Conservation (phyloP, 2,329 filamentous ascomycete genomes). For the Corinectria fuckeliana region DNA sequence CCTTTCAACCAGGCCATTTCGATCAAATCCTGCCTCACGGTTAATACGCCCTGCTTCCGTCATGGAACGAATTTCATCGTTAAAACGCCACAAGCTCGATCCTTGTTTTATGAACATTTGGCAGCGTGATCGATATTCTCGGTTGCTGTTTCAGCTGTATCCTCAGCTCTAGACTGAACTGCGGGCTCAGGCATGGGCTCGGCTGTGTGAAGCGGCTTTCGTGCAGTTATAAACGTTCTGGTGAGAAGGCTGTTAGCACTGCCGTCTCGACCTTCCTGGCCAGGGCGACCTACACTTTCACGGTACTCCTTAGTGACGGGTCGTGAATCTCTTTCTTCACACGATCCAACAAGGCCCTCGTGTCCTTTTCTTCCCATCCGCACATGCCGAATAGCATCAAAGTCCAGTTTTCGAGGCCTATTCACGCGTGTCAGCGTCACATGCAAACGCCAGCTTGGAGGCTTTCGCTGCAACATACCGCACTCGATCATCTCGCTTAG, state of each 20-base stretch:
- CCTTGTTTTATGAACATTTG: neutral
- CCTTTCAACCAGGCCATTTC: neutral
- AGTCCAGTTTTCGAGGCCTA: slow-evolving; percentile 41
- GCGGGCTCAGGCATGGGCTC: neutral
- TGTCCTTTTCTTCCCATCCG: slow-evolving; percentile 43
- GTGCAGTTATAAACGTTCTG: slow-evolving; percentile 44
- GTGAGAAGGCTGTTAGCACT: neutral
- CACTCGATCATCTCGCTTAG: slow-evolving; percentile 46
- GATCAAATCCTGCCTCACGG: neutral
- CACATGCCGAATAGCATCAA: slow-evolving; percentile 42
- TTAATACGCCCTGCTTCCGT: neutral
- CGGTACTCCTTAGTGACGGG: slow-evolving; percentile 37
- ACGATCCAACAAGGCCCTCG: slow-evolving; percentile 40
- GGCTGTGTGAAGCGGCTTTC: slow-evolving; percentile 31
- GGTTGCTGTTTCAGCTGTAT: neutral
- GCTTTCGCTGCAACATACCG: slow-evolving; percentile 37
- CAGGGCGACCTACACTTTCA: slow-evolving; percentile 40
- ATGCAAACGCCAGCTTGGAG: neutral
- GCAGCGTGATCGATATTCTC: neutral
- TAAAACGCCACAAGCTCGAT: neutral
- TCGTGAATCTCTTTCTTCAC: slow-evolving; percentile 43
- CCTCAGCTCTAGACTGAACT: neutral
- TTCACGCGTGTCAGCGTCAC: neutral
- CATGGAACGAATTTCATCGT: neutral
- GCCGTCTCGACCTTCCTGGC: fast-evolving